Evolutionary conservation across 2,329 filamentous ascomycete genomes (phyloP), one percentile per base, ranked within the genome.

Genomic region (Apiospora malaysiana): DNA sequence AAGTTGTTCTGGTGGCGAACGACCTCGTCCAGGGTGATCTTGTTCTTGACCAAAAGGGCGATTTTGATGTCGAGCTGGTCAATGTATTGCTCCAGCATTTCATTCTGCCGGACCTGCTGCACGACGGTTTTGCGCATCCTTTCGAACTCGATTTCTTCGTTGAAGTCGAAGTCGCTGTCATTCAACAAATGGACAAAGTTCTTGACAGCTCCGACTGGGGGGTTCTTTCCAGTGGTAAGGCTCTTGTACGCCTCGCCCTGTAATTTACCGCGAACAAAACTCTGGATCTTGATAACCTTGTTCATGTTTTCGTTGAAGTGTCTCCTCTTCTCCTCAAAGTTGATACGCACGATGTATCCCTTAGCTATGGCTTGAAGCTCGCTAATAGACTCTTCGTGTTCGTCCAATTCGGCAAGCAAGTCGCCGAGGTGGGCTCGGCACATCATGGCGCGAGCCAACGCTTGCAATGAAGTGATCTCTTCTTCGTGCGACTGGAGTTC

Each of bases 21-120:
- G 40, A 99, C 96, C 82, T 99, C 97, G 78, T 99, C 96, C 4
- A 99, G 87, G 0, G 96, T 98, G 78, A 99, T 99, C 83, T 99
- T 99, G 88, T 99, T 99, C 87, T 98, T 98, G 77, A 99, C 96
- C 23, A 99, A 87, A 3, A 99, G 88, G 0, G 96, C 96, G 80
- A 99, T 99, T 84, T 99, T 99, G 86, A 99, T 97, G 79, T 99
- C 97, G 46, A 99, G 89, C 80, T 99, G 96, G 77, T 97, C 95
- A 75, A 99, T 97, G 79, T 99, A 99, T 80, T 98, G 94, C 82
- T 99, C 96, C 49, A 97, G 90, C 85, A 97, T 91, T 83, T 99
- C 96, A 78, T 99, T 99, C 77, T 98, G 95, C 66, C 95, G 92
- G 12, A 99, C 96, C 79, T 98, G 95, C 79, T 98, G 95, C 8